Evolutionary conservation across 768 basidiomycete species (phyloP).

Genomic region (Tulasnella sp.): DNA sequence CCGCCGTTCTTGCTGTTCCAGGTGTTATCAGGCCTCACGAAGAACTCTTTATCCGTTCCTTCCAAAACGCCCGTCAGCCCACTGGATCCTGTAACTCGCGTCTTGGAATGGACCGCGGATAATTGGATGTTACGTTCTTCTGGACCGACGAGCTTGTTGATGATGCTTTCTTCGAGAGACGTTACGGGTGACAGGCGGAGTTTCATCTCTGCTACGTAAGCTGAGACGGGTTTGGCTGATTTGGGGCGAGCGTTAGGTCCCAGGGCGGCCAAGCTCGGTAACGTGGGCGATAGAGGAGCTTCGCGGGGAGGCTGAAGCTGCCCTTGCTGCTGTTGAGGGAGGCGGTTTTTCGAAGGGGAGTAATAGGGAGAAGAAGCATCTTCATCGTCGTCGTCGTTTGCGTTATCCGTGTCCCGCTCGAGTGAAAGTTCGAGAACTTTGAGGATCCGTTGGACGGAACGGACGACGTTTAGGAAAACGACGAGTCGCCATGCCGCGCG

Average conservation of each 20-base stretch:
- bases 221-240: constrained; percentile 40
- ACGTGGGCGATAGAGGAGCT: constrained; percentile 43
- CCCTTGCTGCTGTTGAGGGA: neutral
- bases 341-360: neutral
- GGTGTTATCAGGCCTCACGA: constrained; percentile 37
- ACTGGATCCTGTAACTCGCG: constrained; percentile 1
- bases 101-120: constrained; percentile 25
- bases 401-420: constrained; percentile 42
- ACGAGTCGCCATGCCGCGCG: constrained; percentile 81
- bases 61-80: constrained; percentile 15
- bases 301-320: neutral
- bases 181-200: constrained; percentile 55
- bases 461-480: constrained; percentile 80
- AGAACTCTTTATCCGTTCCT: constrained; percentile 24
- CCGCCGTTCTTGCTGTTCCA: constrained; percentile 35
- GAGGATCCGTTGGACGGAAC: constrained; percentile 61
- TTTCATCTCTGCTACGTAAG: constrained; percentile 34
- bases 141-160: constrained; percentile 55
- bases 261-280: constrained; percentile 44
- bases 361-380: neutral
- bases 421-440: constrained; percentile 37
- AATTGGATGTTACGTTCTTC: constrained; percentile 54
- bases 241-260: constrained; percentile 37
- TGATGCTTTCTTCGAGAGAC: constrained; percentile 62
- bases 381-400: constrained; percentile 32